phyloP scores from a whole-genome alignment of 768 basidiomycete species.

The Boletus huronensis region DNA sequence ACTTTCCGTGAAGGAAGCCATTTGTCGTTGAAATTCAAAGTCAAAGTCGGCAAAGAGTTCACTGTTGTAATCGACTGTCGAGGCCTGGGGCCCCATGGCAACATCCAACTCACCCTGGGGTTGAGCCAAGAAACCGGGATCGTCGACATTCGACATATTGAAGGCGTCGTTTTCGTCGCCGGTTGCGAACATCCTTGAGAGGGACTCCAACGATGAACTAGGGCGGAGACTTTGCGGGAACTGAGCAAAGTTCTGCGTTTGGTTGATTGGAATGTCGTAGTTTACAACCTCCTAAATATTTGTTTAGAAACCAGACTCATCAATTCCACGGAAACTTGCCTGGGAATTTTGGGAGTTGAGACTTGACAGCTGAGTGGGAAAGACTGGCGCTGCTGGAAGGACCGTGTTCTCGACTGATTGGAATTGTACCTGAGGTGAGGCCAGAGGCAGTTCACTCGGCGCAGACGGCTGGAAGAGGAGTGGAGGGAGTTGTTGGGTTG shows the following conservation, averaged over 20 bases:
- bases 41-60: slow-evolving; percentile 25
- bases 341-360: slow-evolving; percentile 4
- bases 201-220: slow-evolving; percentile 17
- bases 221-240: neutral
- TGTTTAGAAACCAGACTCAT: neutral
- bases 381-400: neutral
- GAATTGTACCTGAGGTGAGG: neutral
- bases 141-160: slow-evolving; percentile 33
- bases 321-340: slow-evolving; percentile 4
- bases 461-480: slow-evolving; percentile 2
- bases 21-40: slow-evolving; percentile 13
- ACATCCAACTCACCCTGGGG: slow-evolving; percentile 40
- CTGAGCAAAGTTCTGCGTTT: slow-evolving; percentile 4
- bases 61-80: slow-evolving; percentile 7
- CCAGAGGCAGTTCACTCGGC: neutral
- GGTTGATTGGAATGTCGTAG: slow-evolving; percentile 13
- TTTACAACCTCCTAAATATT: slow-evolving; percentile 9
- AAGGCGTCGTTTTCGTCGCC: slow-evolving; percentile 37
- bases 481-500: slow-evolving; percentile 3
- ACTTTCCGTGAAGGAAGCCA: neutral
- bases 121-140: slow-evolving; percentile 28
- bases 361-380: neutral
- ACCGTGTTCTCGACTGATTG: neutral
- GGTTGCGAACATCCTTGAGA: slow-evolving; percentile 31
- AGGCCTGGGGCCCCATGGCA: slow-evolving; percentile 12